Percentiles rank a stretch among this genome's conserved stretches.
phyloP scores from a whole-genome alignment of 2,329 filamentous ascomycete genomes.

The Pestalotiopsis sp. region DNA sequence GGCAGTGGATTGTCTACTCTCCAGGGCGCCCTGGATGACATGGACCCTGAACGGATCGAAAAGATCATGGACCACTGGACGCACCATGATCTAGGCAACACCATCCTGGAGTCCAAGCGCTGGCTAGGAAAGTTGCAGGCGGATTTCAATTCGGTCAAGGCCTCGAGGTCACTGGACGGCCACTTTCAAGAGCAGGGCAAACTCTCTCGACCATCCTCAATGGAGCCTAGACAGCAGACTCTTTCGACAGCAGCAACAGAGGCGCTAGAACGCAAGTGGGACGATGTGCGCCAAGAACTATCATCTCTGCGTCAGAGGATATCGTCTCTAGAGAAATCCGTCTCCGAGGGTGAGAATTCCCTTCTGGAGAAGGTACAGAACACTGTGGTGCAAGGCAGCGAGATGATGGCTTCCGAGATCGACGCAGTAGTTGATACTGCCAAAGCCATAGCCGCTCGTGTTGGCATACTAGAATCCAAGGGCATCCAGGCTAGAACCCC shows the following conservation, averaged over 20 bases:
- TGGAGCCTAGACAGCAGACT: background rate
- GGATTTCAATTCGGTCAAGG: background rate
- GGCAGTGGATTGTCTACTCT: background rate
- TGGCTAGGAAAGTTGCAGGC: background rate
- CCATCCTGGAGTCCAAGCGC: constrained; percentile 9
- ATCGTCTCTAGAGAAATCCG: background rate
- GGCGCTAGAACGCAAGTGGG: background rate
- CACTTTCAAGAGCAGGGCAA: background rate
- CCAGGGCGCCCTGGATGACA: background rate
- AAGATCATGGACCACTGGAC: constrained; percentile 20
- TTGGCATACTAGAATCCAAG: constrained; percentile 3
- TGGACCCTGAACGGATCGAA: constrained; percentile 14
- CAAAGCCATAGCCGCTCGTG: background rate
- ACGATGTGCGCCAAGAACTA: background rate
- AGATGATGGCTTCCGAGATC: background rate
- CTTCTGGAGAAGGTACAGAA: constrained; percentile 13
- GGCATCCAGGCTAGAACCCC: constrained; percentile 3
- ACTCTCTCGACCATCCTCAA: background rate
- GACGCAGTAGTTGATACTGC: constrained; percentile 9
- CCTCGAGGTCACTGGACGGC: background rate
- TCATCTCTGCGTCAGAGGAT: background rate
- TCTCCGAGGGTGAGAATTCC: constrained; percentile 7
- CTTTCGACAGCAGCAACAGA: background rate
- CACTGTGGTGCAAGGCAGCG: background rate
- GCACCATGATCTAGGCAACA: constrained; percentile 18